Base-by-base conservation (phyloP, 2,329 filamentous ascomycete species). In the Thelonectria discophora region DNA sequence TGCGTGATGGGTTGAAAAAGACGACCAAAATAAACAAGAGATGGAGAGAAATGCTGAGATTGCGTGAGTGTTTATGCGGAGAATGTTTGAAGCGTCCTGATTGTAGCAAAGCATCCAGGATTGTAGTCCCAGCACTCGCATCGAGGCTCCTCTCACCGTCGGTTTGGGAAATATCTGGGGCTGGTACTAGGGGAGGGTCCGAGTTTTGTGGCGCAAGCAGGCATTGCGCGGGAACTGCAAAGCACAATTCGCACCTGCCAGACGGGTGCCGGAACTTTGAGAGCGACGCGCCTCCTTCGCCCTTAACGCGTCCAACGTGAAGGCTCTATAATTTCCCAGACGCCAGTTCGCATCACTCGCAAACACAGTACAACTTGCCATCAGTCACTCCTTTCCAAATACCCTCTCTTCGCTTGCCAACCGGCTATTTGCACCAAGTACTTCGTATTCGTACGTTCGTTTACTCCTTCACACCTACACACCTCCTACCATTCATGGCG, bases 401-500 rank as follows among this genome's bases (percentile, higher is more conserved):
- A 24, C 12, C 42, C 9, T 12, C 20, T 46, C 18, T 21, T 20
- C 48, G 7, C 37, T 30, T 18, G 13, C 46, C 47, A 37, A 51
- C 39, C 40, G 12, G 37, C 21, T 13, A n/a, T n/a, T n/a, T n/a
- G n/a, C n/a, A n/a, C n/a, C n/a, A n/a, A n/a, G n/a, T n/a, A n/a
- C n/a, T n/a, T n/a, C n/a, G n/a, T n/a, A n/a, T n/a, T n/a, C n/a
- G n/a, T n/a, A 30, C 50, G 24, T 43, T 51, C 48, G 10, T 20
- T 45, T 43, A n/a, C 37, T 12, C 32, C 4, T 21, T 9, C 24
- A 45, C 32, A 20, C 49, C 34, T 20, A 18, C 30, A 56, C 32
- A 12, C 17, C 18, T 24, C 17, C 18, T 21, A 21, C 30, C 60
- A 43, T 40, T 46, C 58, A 86, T 86, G 84, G 79, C 82, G 51